Conservation (phyloP, 805 yeast genomes). For the Monosporozyma servazzii region DNA sequence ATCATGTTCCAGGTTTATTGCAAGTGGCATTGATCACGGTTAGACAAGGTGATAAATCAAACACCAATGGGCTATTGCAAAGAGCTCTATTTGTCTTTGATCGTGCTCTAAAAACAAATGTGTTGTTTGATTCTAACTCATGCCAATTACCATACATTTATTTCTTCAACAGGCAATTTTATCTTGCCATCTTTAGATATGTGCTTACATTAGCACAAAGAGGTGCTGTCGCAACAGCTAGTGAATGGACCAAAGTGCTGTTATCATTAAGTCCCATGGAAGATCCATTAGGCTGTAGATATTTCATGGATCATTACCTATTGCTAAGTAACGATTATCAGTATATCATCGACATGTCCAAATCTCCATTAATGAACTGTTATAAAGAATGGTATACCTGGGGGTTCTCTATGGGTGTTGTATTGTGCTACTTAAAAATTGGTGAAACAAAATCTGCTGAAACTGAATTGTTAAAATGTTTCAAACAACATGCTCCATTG, state of each 20-base stretch:
- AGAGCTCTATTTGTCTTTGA: constrained; percentile 74
- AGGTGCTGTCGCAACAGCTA: constrained; percentile 70
- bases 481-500: constrained; percentile 46
- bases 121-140: constrained; percentile 45
- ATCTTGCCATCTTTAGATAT: constrained; percentile 63
- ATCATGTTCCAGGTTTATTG: constrained; percentile 67
- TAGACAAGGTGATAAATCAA: constrained; percentile 64
- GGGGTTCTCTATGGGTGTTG: constrained; percentile 57
- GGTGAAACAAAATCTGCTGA: constrained; percentile 39
- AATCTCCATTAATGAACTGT: constrained; percentile 47
- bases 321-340: constrained; percentile 54
- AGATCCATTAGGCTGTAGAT: constrained; percentile 79
- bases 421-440: constrained; percentile 47
- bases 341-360: constrained; percentile 48
- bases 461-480: constrained; percentile 41
- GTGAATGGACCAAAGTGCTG: constrained; percentile 62
- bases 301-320: constrained; percentile 74
- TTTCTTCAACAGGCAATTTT: constrained; percentile 69
- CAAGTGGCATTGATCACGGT: constrained; percentile 68
- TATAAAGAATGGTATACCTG: constrained; percentile 66
- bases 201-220: constrained; percentile 62
- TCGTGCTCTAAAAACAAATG: constrained; percentile 53
- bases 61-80: constrained; percentile 67
- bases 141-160: constrained; percentile 67
- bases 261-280: constrained; percentile 63